These are phyloP conservation scores for Plasmopara muralis DNA, from an alignment of 352 stramenopile species.

Conservation along the genomic window DNA sequence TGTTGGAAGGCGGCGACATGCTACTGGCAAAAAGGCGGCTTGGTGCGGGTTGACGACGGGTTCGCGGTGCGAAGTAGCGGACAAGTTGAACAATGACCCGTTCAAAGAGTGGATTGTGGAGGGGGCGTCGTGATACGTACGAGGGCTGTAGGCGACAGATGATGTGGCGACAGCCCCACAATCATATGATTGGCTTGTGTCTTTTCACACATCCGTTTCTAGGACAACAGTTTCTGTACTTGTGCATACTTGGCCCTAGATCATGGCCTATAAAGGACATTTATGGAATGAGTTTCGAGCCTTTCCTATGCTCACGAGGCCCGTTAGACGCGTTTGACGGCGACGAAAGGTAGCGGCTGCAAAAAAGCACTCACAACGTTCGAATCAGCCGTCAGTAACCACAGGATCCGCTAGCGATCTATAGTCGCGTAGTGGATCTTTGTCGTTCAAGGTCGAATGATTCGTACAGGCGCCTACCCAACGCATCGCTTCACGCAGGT, in stretches of 20 bases:
- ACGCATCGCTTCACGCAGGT: neutral
- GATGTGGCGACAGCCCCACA: constrained; percentile 24
- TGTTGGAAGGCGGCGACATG: constrained; percentile 28
- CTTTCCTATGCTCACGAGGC: neutral
- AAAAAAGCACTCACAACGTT: neutral
- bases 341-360: neutral
- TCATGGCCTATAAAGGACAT: neutral
- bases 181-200: constrained; percentile 15
- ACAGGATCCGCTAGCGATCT: neutral
- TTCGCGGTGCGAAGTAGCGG: neutral
- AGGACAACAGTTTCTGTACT: constrained; percentile 11
- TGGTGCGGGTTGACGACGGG: neutral
- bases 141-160: constrained; percentile 15
- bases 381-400: neutral
- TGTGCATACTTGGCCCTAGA: constrained; percentile 11
- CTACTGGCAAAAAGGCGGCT: neutral
- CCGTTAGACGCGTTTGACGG: neutral
- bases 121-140: neutral
- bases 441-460: neutral
- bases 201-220: constrained; percentile 21
- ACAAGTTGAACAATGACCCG: constrained; percentile 21
- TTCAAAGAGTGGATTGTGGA: constrained; percentile 1
- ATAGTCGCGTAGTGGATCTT: neutral
- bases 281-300: constrained; percentile 3
- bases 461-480: neutral